A percentile compares a stretch with the other conserved stretches of the same genome.
Conservation (phyloP, 2,329 filamentous ascomycete species). For the Diaporthe australafricana region DNA sequence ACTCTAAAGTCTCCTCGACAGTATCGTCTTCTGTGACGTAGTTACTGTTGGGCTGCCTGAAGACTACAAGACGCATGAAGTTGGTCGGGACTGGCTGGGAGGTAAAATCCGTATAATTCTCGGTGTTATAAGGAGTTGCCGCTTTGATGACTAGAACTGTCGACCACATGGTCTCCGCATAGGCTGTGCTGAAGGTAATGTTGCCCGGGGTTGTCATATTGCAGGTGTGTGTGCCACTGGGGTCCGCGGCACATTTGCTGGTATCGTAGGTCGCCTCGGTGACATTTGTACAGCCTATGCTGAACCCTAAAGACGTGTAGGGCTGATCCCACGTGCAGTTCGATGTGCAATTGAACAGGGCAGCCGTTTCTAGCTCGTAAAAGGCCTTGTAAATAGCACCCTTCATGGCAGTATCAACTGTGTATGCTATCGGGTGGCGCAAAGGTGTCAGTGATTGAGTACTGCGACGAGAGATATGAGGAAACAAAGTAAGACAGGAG, state of each 20-base stretch:
- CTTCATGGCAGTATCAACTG: conserved; percentile 10
- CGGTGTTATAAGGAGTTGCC: background rate
- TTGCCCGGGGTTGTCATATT: background rate
- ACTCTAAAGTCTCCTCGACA: conserved; percentile 10
- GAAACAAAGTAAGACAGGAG: background rate
- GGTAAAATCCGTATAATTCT: background rate
- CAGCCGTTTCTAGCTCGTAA: conserved; percentile 5
- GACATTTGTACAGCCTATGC: conserved; percentile 1
- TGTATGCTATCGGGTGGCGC: background rate
- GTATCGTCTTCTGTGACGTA: background rate
- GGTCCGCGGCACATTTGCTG: background rate
- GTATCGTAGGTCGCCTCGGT: background rate
- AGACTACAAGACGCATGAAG: conserved; percentile 5
- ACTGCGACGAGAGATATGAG: background rate
- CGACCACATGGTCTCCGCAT: background rate
- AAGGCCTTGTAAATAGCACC: conserved; percentile 9
- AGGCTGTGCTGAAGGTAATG: background rate
- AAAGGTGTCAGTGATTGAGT: background rate
- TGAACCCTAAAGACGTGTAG: background rate
- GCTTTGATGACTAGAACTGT: background rate
- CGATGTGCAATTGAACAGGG: conserved; percentile 4
- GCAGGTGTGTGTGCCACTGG: background rate
- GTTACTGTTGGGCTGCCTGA: background rate
- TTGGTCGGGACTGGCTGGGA: background rate
- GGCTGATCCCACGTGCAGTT: conserved; percentile 7